These are phyloP conservation scores for Dendrocalamus latiflorus DNA, from an alignment of 202 grass and related monocot genomes.

Conservation along the genomic window DNA sequence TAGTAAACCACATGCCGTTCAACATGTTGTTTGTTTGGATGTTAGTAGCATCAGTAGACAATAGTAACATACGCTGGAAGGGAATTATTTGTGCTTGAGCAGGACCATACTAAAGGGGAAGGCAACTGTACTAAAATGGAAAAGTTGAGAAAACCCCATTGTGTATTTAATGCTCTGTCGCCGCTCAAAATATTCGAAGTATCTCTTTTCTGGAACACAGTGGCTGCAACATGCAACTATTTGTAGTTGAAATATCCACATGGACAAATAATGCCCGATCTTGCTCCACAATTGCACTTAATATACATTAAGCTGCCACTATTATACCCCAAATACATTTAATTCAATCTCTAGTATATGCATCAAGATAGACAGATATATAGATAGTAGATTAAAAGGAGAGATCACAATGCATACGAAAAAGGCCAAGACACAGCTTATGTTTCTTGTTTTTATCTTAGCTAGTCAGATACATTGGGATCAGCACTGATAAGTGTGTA, in stretches of 20 bases:
- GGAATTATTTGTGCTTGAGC: neutral
- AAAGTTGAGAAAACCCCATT: neutral
- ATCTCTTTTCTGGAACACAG: neutral
- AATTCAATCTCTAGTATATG: neutral
- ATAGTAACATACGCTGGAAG: neutral
- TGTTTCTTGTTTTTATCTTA: too few species aligned
- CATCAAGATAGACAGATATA: too few species aligned
- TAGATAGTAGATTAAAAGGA: too few species aligned
- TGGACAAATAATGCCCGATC: neutral
- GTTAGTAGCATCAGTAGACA: neutral
- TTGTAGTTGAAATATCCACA: neutral
- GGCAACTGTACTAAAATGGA: neutral
- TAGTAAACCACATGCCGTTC: neutral
- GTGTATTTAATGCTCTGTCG: neutral
- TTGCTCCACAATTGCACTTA: neutral
- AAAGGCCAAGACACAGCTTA: too few species aligned
- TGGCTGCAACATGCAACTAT: neutral
- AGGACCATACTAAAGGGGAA: neutral
- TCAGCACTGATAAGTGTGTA: too few species aligned
- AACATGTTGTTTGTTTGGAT: neutral
- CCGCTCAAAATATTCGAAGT: neutral
- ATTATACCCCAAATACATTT: neutral
- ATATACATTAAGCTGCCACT: neutral
- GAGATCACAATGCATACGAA: too few species aligned
- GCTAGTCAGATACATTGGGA: too few species aligned